Conservation (phyloP, 2,329 filamentous ascomycete species). For the Ceratocystis albifundus region DNA sequence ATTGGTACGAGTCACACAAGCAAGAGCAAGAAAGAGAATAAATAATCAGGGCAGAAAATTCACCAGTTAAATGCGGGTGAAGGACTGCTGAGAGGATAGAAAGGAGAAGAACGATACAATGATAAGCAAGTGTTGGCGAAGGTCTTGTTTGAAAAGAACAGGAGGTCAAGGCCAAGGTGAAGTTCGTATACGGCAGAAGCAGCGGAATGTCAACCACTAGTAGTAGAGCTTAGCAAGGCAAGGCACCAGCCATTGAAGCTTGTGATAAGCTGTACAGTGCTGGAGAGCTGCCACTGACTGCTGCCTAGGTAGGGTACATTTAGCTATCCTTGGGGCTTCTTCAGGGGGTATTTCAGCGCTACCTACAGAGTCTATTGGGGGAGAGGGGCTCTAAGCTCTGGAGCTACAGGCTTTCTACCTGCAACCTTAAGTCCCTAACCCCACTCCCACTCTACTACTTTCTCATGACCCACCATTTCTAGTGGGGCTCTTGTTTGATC, state of each 20-base stretch:
- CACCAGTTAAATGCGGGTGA: too few relatives aligned
- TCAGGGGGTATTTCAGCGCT: background rate
- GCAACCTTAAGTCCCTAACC: background rate
- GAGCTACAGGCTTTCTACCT: background rate
- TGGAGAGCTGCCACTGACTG: background rate
- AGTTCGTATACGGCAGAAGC: background rate
- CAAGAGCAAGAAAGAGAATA: conserved; percentile 6
- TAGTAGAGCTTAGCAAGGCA: background rate
- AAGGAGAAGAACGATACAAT: too few relatives aligned
- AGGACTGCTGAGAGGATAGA: too few relatives aligned
- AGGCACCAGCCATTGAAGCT: conserved; percentile 9
- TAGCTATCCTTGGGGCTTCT: background rate
- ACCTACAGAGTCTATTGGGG: background rate
- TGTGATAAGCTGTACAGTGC: conserved; percentile 8
- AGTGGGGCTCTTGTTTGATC: background rate
- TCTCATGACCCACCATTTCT: conserved; percentile 6
- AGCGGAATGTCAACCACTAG: background rate
- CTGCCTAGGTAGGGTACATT: too few relatives aligned
- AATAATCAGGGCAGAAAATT: background rate
- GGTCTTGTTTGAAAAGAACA: background rate
- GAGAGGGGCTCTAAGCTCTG: background rate
- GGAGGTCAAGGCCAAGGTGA: background rate
- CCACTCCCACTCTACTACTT: background rate
- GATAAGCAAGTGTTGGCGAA: background rate
- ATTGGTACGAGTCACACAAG: background rate